Percentiles rank a stretch among this genome's conserved stretches.
These are phyloP conservation scores for Exutisphaerella laricina DNA, from an alignment of 2,329 filamentous ascomycete genomes.

Conservation along the genomic window DNA sequence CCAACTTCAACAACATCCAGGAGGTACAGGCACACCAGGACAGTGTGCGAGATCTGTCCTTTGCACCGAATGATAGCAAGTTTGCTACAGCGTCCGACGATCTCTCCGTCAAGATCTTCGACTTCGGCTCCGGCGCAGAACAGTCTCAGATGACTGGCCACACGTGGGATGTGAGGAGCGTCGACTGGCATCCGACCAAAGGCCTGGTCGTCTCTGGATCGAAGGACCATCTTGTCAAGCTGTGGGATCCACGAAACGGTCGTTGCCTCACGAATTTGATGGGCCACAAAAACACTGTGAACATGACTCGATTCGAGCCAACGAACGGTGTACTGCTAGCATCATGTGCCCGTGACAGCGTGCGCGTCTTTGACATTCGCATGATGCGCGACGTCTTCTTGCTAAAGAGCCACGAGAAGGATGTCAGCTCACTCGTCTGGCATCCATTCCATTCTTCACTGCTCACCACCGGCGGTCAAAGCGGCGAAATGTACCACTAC, in stretches of 20 bases:
- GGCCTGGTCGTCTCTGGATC: slow-evolving; percentile 91
- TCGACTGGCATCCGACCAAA: slow-evolving; percentile 96
- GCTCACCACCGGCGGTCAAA: slow-evolving; percentile 82
- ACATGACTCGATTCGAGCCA: slow-evolving; percentile 84
- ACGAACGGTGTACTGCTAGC: slow-evolving; percentile 79
- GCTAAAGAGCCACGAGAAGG: slow-evolving; percentile 90
- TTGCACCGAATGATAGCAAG: slow-evolving; percentile 89
- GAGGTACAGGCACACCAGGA: slow-evolving; percentile 87
- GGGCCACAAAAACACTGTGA: slow-evolving; percentile 95
- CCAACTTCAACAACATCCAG: slow-evolving; percentile 98
- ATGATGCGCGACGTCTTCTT: slow-evolving; percentile 98
- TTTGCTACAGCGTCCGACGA: slow-evolving; percentile 97
- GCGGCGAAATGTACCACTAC: slow-evolving; percentile 88
- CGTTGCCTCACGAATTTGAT: slow-evolving; percentile 89
- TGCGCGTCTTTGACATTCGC: slow-evolving; percentile 86
- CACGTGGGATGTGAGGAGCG: slow-evolving; percentile 94
- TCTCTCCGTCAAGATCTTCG: slow-evolving; percentile 87
- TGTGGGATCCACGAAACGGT: slow-evolving; percentile 93
- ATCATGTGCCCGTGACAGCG: slow-evolving; percentile 87
- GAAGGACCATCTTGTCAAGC: slow-evolving; percentile 94
- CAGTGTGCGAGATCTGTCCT: slow-evolving; percentile 83
- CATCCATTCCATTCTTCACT: slow-evolving; percentile 88
- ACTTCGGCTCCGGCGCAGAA: slow-evolving; percentile 80
- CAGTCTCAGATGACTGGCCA: slow-evolving; percentile 86
- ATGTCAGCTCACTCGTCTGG: slow-evolving; percentile 87